phyloP scores from a whole-genome alignment of 2,329 filamentous ascomycete species.

The Trichoderma cornu-damae region DNA sequence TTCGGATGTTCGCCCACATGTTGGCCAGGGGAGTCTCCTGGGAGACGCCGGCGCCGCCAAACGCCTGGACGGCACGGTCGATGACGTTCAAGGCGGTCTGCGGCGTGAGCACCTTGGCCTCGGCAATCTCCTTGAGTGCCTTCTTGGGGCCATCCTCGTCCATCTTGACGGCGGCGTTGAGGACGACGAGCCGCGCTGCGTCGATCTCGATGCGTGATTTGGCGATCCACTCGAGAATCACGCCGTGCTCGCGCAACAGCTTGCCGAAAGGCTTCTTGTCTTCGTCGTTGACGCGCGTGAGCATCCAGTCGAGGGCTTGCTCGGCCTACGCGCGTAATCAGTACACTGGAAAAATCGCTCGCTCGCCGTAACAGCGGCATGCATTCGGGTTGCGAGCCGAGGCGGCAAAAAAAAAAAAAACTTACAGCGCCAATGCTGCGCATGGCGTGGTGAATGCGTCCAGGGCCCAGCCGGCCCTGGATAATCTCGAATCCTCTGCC shows the following conservation, averaged over 20 bases:
- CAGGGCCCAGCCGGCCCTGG: slow-evolving; percentile 90
- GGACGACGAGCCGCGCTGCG: slow-evolving; percentile 78
- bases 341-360: background rate
- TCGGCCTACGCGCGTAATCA: slow-evolving; percentile 54
- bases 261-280: slow-evolving; percentile 89
- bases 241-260: slow-evolving; percentile 79
- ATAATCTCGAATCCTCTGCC: slow-evolving; percentile 97
- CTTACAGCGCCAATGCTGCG: slow-evolving; percentile 77
- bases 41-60: slow-evolving; percentile 82
- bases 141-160: slow-evolving; percentile 84
- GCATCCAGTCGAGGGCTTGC: slow-evolving; percentile 87
- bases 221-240: slow-evolving; percentile 92
- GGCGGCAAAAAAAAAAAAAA: too few species aligned
- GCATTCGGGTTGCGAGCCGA: too few species aligned
- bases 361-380: too few species aligned
- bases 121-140: slow-evolving; percentile 86
- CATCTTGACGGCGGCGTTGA: slow-evolving; percentile 94
- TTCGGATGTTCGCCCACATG: slow-evolving; percentile 77
- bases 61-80: slow-evolving; percentile 89
- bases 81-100: slow-evolving; percentile 78
- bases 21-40: slow-evolving; percentile 89
- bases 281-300: slow-evolving; percentile 89
- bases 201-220: slow-evolving; percentile 92
- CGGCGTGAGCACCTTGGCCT: slow-evolving; percentile 91
- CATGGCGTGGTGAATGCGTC: slow-evolving; percentile 98